Evolutionary conservation across 2,329 filamentous ascomycete genomes (phyloP), one percentile per base, ranked within the genome.

Genomic region (Xylariales sp.): DNA sequence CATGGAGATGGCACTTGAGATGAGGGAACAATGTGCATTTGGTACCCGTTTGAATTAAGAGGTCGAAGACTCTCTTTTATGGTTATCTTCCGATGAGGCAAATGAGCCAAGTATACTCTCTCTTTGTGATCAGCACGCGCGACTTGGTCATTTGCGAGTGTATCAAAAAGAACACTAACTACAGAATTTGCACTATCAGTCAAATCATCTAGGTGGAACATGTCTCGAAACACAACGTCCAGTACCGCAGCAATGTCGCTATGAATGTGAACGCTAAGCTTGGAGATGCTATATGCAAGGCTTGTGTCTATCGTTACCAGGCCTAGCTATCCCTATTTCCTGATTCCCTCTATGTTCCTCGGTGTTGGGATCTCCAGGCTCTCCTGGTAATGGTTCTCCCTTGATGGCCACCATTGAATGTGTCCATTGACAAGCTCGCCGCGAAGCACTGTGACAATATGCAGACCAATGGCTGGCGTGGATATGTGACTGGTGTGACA

Each of bases 231-330:
- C 78, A 77, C 12, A 79, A 85, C 16, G 74, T 75, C 0, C 93
- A 98, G 55, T 97, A 97, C 63, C 84, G 87, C 55, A 93, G 87
- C 1, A 98, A 98, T 48, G 88, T 98, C 0, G 78, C 82, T 49
- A 93, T 98, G 88, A 98, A 98, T 69, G 81, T 98, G 50, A 97
- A 98, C 54, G 86, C 88, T 3, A 98, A 98, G 69, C 76, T 98
- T 3, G 93, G 93, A 11, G 93, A 93, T 5, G 76, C 79, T 0
- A 96, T 88, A 1, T 82, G 68, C 39, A 70, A 60, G 32, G 58
- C 68, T n/a, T 8, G 46, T 56, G 3, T 41, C 44, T 6, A 14
- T 41, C 27, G 58, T 48, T 38, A 62, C 54, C 55, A 63, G 10
- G 33, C 63, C 16, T 56, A 61, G 35, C 36, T 54, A 59, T 14